phyloP scores from a whole-genome alignment of 140 eudicot genomes.

The Flaveria floridana region DNA sequence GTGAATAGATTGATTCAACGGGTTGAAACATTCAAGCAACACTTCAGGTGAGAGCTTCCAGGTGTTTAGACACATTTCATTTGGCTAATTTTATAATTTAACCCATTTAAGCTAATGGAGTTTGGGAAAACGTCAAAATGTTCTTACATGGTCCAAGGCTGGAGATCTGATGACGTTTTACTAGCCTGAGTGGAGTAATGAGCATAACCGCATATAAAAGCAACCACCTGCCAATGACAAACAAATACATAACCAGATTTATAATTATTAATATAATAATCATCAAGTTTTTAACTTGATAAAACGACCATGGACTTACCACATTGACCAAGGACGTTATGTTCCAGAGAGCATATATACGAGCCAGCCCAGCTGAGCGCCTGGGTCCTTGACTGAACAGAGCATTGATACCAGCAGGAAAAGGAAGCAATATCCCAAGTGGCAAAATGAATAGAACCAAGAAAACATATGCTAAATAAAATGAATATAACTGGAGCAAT shows the following conservation, averaged over 20 bases:
- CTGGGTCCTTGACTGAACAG: conserved; percentile 95
- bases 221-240: conserved; percentile 58
- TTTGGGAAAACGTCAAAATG: background rate
- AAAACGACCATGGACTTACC: conserved; percentile 43
- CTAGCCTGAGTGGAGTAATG: conserved; percentile 67
- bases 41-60: background rate
- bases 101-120: background rate
- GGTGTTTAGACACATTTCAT: background rate
- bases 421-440: conserved; percentile 88
- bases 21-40: background rate
- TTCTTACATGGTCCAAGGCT: conserved; percentile 96
- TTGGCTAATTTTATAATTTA: background rate
- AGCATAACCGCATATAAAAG: conserved; percentile 78
- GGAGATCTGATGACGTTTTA: conserved; percentile 50
- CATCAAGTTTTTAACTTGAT: background rate
- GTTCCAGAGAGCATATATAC: conserved; percentile 96
- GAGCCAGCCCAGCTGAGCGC: conserved; percentile 96
- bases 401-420: conserved; percentile 98
- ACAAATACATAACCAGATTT: background rate
- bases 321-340: conserved; percentile 80
- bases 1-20: background rate
- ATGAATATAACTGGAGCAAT: conserved; percentile 88
- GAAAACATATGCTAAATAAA: conserved; percentile 69
- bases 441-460: conserved; percentile 78
- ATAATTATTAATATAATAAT: background rate